Percentiles rank a stretch among this genome's conserved stretches.
Evolutionary conservation across 352 stramenopile species (phyloP).

Genomic region (Globisporangium alternatum): DNA sequence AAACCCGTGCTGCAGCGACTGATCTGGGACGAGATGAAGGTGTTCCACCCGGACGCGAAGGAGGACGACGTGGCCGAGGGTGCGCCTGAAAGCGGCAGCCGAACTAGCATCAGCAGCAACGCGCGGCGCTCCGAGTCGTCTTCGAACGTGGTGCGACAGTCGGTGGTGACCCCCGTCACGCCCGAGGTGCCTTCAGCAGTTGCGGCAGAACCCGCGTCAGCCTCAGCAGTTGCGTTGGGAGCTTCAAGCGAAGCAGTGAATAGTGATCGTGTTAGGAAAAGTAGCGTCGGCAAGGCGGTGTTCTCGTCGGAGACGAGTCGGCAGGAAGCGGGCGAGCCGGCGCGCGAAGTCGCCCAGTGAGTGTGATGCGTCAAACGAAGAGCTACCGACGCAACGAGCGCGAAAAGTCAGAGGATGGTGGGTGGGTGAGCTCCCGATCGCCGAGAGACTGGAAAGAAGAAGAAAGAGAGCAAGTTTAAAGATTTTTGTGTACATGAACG

Average conservation of each 20-base stretch:
- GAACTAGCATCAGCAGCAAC: constrained; percentile 11
- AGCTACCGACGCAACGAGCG: background rate
- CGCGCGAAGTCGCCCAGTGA: constrained; percentile 32
- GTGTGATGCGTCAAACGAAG: background rate
- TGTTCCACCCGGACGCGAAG: constrained; percentile 64
- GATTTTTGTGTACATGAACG: constrained; percentile 7
- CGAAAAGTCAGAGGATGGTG: background rate
- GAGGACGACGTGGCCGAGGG: constrained; percentile 24
- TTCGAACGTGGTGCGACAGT: constrained; percentile 18
- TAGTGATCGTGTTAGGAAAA: constrained; percentile 5
- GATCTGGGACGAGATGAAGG: constrained; percentile 84
- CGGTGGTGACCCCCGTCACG: constrained; percentile 34
- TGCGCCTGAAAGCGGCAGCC: background rate
- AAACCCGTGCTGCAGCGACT: constrained; percentile 80
- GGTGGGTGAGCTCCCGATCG: background rate
- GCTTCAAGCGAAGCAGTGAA: constrained; percentile 1
- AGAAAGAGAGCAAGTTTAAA: constrained; percentile 2
- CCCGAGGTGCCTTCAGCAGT: constrained; percentile 24
- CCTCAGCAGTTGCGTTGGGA: background rate
- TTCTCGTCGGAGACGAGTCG: constrained; percentile 26
- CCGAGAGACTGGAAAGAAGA: background rate
- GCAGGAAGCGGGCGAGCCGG: constrained; percentile 46
- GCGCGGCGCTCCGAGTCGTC: constrained; percentile 19
- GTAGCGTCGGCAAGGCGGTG: constrained; percentile 17
- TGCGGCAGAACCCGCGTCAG: background rate